phyloP scores from a whole-genome alignment of 2,329 filamentous ascomycete species.

The Penicillium decumbens region DNA sequence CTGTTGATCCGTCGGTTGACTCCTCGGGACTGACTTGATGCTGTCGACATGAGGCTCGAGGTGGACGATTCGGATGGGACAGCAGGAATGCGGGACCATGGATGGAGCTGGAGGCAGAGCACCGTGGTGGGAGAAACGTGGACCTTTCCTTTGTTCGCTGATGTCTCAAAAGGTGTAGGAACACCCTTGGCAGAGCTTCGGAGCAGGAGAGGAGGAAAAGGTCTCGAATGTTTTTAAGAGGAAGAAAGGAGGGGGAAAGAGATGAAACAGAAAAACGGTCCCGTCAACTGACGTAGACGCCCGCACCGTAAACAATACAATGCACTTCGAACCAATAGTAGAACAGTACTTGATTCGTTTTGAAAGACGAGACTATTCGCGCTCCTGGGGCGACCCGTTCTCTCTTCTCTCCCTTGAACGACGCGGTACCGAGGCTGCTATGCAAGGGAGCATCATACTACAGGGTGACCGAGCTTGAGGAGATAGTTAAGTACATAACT shows the following conservation, averaged over 20 bases:
- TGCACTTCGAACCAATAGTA: not conserved
- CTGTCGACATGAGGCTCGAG: constrained; percentile 44
- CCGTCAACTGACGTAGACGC: constrained; percentile 24
- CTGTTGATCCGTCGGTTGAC: constrained; percentile 46
- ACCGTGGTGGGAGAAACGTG: constrained; percentile 10
- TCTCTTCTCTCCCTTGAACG: constrained; percentile 6
- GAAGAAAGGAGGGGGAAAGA: constrained; percentile 13
- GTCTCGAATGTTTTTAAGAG: constrained; percentile 17
- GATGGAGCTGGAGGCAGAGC: constrained; percentile 24
- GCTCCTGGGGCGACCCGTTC: not conserved
- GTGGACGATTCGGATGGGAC: constrained; percentile 22
- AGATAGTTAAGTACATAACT: no score
- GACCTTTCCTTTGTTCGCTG: not conserved
- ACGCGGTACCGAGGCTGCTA: constrained; percentile 4
- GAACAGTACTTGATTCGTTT: not conserved
- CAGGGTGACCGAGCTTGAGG: no score
- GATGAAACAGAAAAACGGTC: constrained; percentile 17
- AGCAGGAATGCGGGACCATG: constrained; percentile 34
- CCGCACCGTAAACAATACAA: constrained; percentile 19
- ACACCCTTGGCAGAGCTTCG: constrained; percentile 6
- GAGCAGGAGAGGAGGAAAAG: constrained; percentile 8
- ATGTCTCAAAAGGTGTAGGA: constrained; percentile 2
- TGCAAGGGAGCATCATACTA: constrained; percentile 12
- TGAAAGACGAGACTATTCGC: not conserved
- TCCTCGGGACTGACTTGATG: constrained; percentile 44